phyloP scores from a whole-genome alignment of 176 grass and related monocot genomes.

The Eleusine indica region DNA sequence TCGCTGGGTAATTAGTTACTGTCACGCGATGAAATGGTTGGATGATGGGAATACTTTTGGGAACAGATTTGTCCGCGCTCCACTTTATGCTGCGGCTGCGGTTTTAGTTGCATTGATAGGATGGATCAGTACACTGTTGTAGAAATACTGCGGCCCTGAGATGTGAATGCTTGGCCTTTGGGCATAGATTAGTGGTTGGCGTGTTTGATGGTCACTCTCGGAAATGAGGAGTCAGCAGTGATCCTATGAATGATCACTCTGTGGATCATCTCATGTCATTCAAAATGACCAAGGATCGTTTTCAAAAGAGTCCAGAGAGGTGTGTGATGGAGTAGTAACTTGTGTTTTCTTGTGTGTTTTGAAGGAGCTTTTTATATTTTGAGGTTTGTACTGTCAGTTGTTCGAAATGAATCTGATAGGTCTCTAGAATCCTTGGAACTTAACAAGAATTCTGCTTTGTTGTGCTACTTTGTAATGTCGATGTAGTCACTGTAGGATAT shows the following conservation, averaged over 20 bases:
- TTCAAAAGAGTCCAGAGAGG: not conserved
- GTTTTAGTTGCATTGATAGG: not conserved
- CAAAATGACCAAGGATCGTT: not conserved
- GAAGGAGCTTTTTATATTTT: slow-evolving; percentile 1
- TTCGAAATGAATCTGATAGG: not conserved
- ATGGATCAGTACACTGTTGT: not conserved
- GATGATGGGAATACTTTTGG: not conserved
- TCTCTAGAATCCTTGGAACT: not conserved
- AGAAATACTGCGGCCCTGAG: not conserved
- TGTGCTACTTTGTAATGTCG: not conserved
- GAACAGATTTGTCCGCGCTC: slow-evolving; percentile 2
- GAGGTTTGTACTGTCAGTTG: not conserved
- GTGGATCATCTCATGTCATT: not conserved
- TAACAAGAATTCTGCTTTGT: not conserved
- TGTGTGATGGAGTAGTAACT: not conserved
- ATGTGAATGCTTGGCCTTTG: not conserved
- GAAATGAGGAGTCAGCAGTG: not conserved
- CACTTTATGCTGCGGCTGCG: not conserved
- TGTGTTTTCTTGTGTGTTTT: slow-evolving; percentile 18
- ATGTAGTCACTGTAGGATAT: not conserved
- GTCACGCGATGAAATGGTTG: not conserved
- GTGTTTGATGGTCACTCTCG: not conserved
- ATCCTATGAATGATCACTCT: not conserved
- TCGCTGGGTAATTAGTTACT: not conserved
- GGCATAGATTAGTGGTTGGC: not conserved